Conservation (phyloP, 2,329 filamentous ascomycete genomes). For the Penicillium sp. region DNA sequence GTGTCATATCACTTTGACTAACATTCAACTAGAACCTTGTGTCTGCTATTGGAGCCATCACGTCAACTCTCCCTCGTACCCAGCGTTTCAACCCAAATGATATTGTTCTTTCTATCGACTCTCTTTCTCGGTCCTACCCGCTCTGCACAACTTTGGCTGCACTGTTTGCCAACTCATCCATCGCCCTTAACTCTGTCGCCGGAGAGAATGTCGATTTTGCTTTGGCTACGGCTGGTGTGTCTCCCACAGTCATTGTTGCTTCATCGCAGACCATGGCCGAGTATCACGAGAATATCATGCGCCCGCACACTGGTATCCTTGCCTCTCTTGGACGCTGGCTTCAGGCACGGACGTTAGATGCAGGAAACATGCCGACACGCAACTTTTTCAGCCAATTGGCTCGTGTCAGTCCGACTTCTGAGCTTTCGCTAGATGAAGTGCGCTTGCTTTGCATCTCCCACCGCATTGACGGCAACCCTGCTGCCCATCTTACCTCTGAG, state of each 20-base stretch:
- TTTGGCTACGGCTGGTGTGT: slow-evolving; percentile 69
- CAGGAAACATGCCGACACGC: slow-evolving; percentile 70
- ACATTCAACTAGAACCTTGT: slow-evolving; percentile 65
- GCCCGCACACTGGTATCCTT: slow-evolving; percentile 60
- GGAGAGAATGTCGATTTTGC: slow-evolving; percentile 68
- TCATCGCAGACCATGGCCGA: slow-evolving; percentile 70
- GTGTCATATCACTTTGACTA: background rate
- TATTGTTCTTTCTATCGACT: slow-evolving; percentile 79
- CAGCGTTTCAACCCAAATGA: slow-evolving; percentile 74
- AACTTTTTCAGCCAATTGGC: slow-evolving; percentile 55
- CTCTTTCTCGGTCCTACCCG: slow-evolving; percentile 74
- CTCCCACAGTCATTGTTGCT: slow-evolving; percentile 78
- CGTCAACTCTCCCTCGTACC: slow-evolving; percentile 69
- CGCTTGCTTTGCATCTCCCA: slow-evolving; percentile 80
- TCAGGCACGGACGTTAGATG: slow-evolving; percentile 67
- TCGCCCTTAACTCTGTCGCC: slow-evolving; percentile 86
- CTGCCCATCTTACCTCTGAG: slow-evolving; percentile 63
- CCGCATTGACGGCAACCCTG: slow-evolving; percentile 59
- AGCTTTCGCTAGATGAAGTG: slow-evolving; percentile 61
- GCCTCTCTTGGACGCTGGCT: slow-evolving; percentile 68
- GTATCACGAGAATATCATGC: slow-evolving; percentile 62
- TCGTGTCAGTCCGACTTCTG: slow-evolving; percentile 39
- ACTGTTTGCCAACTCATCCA: slow-evolving; percentile 76
- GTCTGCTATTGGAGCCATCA: slow-evolving; percentile 76
- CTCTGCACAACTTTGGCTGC: slow-evolving; percentile 77